Evolutionary conservation across 768 basidiomycete species (phyloP), one percentile per base, ranked within the genome.

Genomic region (Steccherinum ochraceum): DNA sequence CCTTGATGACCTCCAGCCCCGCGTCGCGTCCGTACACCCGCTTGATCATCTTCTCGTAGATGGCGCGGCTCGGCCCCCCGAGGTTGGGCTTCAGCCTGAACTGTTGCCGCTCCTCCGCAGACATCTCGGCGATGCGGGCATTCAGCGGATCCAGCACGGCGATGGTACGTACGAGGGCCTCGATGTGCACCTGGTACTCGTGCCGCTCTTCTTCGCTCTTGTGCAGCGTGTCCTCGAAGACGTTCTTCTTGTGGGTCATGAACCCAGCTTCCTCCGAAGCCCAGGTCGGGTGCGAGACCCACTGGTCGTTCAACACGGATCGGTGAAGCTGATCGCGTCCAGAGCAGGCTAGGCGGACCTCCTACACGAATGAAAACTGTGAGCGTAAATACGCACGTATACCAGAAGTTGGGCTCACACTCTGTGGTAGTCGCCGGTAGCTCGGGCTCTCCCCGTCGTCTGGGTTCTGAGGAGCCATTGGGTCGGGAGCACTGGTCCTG

Each of bases 241-340:
- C 78, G 64, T 97, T 99, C 74, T 97, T 97, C 75, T 96, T 95
- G 67, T 97, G 91, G 4, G 94, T 78, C 56, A 92, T 81, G 59
- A 96, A 96, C 10, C 91, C 93, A 1, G 93, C 82, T 63, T 95
- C 93, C 64, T 98, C 95, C 19, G 93, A 94, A 7, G 93, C 93
- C 91, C 93, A 96, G 1, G 93, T 95, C 2, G 96, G 95, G 66
- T 98, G 95, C 12, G 95, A 96, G 11, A 98, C 93, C 95, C 96
- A 98, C 57, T 86, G 81, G 62, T 98, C 94, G 64, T 99, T 99
- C 43, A 99, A 78, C 24, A 99, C 93, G 24, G 92, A 93, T 64
- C 93, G 89, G 64, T 90, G 94, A 50, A 97, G 84, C 55, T 92
- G 83, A 60, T 97, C 94, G 24, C 96, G 84, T 11, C 89, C 94